Evolutionary conservation across 2,329 filamentous ascomycete genomes (phyloP).

Genomic region (Chrysosporium keratinophilum): DNA sequence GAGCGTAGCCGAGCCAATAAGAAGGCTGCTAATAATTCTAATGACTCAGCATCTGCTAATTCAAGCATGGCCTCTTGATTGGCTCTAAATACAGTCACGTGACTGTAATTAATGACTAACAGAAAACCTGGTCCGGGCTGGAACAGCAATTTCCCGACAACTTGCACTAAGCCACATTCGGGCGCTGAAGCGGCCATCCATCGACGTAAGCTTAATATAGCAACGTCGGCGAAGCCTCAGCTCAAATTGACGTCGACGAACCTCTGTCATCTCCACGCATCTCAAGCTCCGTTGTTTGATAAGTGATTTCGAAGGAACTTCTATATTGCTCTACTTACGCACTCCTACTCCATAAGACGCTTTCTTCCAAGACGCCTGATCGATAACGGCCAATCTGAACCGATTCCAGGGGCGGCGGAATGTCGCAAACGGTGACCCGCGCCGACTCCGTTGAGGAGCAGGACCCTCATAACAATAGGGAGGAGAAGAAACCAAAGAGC

Average conservation of each 20-base stretch:
- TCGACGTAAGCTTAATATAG: constrained; percentile 5
- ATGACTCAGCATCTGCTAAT: neutral
- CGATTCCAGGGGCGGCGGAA: constrained; percentile 5
- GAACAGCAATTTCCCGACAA: neutral
- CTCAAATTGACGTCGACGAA: neutral
- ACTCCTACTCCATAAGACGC: neutral
- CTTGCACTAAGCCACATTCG: constrained; percentile 2
- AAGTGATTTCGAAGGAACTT: neutral
- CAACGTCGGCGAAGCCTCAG: neutral
- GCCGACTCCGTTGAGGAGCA: constrained; percentile 38
- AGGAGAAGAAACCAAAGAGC: constrained; percentile 76
- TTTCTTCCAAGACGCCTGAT: neutral
- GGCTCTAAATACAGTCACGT: neutral
- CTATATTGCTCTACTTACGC: neutral
- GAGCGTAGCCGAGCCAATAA: neutral
- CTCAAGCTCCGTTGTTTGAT: neutral
- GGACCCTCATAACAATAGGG: constrained; percentile 30
- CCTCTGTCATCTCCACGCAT: neutral
- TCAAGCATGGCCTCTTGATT: too few species aligned
- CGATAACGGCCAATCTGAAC: neutral
- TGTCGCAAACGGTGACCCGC: constrained; percentile 36
- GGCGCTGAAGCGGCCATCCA: neutral
- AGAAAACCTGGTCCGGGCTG: neutral
- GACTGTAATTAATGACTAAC: neutral
- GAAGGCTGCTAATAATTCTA: neutral